Percentiles rank a stretch among this genome's conserved stretches.
Evolutionary conservation across 2,329 filamentous ascomycete species (phyloP).

Genomic region (Allantophomopsis lycopodina): DNA sequence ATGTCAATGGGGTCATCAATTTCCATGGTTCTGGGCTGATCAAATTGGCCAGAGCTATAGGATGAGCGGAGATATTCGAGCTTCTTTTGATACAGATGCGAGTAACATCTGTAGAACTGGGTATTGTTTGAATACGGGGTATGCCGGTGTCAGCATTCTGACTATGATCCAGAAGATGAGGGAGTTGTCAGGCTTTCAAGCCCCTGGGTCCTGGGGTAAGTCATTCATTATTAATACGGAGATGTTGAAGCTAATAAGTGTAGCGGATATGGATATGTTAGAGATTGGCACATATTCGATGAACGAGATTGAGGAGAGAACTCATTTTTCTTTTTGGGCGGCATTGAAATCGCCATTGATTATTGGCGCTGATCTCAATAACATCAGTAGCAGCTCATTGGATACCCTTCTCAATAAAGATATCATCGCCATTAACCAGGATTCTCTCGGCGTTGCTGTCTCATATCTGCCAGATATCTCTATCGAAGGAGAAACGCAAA

Average conservation of each 20-base stretch:
- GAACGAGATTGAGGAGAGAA: too few relatives aligned
- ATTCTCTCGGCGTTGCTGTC: slow-evolving; percentile 9
- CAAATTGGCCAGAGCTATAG: too few relatives aligned
- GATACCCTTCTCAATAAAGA: slow-evolving; percentile 10
- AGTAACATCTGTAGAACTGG: too few relatives aligned
- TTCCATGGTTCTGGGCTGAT: too few relatives aligned
- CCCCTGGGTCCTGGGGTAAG: slow-evolving; percentile 15
- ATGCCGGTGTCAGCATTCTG: slow-evolving; percentile 17
- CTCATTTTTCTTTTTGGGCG: slow-evolving; percentile 11
- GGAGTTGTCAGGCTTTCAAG: slow-evolving; percentile 18
- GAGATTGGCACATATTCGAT: too few relatives aligned
- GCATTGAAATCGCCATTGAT: slow-evolving; percentile 10
- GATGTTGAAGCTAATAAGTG: too few relatives aligned
- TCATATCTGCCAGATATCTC: too few relatives aligned
- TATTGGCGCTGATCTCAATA: slow-evolving; percentile 9
- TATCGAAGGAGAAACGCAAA: background rate
- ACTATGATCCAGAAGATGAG: slow-evolving; percentile 21
- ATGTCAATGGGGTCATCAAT: too few relatives aligned
- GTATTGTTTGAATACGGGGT: slow-evolving; percentile 21
- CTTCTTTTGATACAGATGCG: too few relatives aligned
- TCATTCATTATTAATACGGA: too few relatives aligned
- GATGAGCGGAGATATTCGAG: too few relatives aligned
- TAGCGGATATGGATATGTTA: too few relatives aligned
- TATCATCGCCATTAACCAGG: slow-evolving; percentile 9
- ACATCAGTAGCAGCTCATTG: slow-evolving; percentile 4